Evolutionary conservation across 805 yeast genomes (phyloP), one percentile per base, ranked within the genome.

Genomic region (Candida chauliodis): DNA sequence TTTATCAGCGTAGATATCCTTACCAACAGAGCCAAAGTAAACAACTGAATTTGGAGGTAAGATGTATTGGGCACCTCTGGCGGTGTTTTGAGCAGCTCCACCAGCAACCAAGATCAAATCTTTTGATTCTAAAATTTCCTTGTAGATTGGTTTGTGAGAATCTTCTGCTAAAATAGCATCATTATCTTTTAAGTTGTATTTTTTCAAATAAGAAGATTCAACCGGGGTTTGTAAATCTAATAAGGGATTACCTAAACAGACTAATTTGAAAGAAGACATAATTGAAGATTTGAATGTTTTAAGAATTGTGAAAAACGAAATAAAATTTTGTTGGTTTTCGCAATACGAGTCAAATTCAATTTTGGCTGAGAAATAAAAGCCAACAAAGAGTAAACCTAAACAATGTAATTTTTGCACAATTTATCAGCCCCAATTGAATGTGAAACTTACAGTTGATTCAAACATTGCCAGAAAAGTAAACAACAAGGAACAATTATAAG

Each of bases 51-150:
- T 64, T 33, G 70, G 63, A 43, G 97, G 96, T 36, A 93, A 75
- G 40, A 88, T 65, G 69, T 87, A 91, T 59, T 91, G 97, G 36
- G 98, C 98, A 58, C 96, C 99, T 69, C 99, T 81, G 42, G 98
- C 97, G 48, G 98, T 79, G 74, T 93, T 93, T 72, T 93, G 99
- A 44, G 97, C 99, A 55, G 99, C 99, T 62, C 99, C 99, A 52
- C 99, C 99, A 45, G 99, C 99, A 51, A 91, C 78, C 45, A 80
- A 66, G 53, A 79, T 76, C 46, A 87, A 79, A 43, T 73, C 76
- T 25, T 74, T 69, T 59, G 68, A 69, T 25, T 71, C 62, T 39
- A 88, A 67, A 49, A 86, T 76, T 63, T 93, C 98, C 42, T 77
- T 82, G 64, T 73, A 93, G 59, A 93, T 85, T 39, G 91, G 85